These are phyloP conservation scores for Ploettnerulaceae sp. DNA, from an alignment of 2,329 filamentous ascomycete genomes.

Conservation along the genomic window DNA sequence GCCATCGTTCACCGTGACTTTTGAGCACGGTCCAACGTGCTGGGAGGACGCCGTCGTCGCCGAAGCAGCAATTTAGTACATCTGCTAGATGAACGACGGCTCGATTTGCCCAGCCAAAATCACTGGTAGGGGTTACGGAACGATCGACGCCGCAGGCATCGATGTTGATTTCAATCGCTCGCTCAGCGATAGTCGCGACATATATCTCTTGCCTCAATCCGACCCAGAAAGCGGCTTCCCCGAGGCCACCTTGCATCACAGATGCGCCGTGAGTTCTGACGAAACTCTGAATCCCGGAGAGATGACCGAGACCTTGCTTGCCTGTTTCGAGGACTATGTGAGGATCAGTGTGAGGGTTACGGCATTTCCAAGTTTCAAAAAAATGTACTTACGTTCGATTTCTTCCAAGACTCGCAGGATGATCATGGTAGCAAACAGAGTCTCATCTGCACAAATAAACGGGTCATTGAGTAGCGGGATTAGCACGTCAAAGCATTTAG, in stretches of 20 bases:
- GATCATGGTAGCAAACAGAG: conserved; percentile 50
- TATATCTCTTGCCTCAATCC: conserved; percentile 57
- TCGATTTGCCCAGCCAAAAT: conserved; percentile 55
- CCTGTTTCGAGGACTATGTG: conserved; percentile 17
- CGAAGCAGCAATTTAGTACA: conserved; percentile 59
- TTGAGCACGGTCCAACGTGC: conserved; percentile 42
- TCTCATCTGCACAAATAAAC: conserved; percentile 43
- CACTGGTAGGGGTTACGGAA: conserved; percentile 43
- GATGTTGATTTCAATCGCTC: conserved; percentile 46
- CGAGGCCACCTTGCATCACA: conserved; percentile 36
- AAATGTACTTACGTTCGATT: conserved; percentile 34
- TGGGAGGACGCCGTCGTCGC: conserved; percentile 35
- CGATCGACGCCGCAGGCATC: conserved; percentile 47
- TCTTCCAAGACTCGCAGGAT: conserved; percentile 55
- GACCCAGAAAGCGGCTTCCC: conserved; percentile 50
- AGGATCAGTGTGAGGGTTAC: background rate
- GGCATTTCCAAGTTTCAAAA: no score
- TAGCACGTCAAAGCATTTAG: conserved; percentile 47
- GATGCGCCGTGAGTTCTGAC: conserved; percentile 33
- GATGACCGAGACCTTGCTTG: conserved; percentile 21
- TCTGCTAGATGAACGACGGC: conserved; percentile 59
- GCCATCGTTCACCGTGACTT: conserved; percentile 44
- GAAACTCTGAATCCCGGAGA: conserved; percentile 33
- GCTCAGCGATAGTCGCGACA: conserved; percentile 42
- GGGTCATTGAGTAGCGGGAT: conserved; percentile 43